These are phyloP conservation scores for Helicostylum pulchrum DNA, from an alignment of 192 early-diverging fungal genomes.

Conservation along the genomic window DNA sequence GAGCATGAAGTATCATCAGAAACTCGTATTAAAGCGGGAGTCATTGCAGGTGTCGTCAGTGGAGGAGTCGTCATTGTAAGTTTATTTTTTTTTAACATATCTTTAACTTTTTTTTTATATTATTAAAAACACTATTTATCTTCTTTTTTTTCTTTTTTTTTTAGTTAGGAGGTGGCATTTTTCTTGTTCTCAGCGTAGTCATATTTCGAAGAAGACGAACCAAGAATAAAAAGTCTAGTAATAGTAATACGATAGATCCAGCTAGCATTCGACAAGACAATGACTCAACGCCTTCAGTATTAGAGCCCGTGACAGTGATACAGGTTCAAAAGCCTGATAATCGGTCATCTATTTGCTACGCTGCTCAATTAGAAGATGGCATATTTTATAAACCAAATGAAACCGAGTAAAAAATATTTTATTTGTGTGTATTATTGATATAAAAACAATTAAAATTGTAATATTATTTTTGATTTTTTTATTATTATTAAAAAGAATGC, in stretches of 20 bases:
- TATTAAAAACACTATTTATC: no score
- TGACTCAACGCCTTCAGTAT: background rate
- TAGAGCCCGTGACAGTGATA: background rate
- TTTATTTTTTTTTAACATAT: background rate
- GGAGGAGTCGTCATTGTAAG: conserved; percentile 23
- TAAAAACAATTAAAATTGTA: no score
- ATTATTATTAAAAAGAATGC: no score
- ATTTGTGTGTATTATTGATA: no score
- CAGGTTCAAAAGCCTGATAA: conserved; percentile 16
- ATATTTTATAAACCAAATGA: conserved; percentile 19
- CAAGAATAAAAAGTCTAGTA: background rate
- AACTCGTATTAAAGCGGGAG: conserved; percentile 21
- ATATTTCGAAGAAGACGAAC: conserved; percentile 7
- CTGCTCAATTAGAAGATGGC: conserved; percentile 9
- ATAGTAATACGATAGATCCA: conserved; percentile 5
- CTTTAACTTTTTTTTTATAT: no score
- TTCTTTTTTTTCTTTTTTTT: background rate
- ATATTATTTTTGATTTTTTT: background rate
- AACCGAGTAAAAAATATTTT: background rate
- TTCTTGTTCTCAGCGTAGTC: conserved; percentile 2
- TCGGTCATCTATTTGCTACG: conserved; percentile 15
- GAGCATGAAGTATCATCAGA: conserved; percentile 1
- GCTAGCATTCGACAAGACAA: background rate
- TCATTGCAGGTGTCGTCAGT: conserved; percentile 23
- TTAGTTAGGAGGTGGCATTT: conserved; percentile 15